phyloP scores from a whole-genome alignment of 768 basidiomycete genomes.

The Boletus rubescentipes region DNA sequence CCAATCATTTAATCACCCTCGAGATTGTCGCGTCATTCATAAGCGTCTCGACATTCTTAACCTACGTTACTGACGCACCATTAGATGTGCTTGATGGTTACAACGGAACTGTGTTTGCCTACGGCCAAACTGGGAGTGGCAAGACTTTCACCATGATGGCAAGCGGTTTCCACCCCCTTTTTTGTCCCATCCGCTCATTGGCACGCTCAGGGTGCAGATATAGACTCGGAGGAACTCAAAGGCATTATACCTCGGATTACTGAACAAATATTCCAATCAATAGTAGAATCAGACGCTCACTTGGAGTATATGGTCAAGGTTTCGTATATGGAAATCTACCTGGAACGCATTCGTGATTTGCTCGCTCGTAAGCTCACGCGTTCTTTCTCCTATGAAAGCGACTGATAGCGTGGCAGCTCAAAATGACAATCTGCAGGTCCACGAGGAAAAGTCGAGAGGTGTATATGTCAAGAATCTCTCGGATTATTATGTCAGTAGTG shows the following conservation, averaged over 20 bases:
- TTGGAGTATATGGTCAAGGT: conserved; percentile 99
- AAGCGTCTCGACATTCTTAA: background rate
- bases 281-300: conserved; percentile 91
- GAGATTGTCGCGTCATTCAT: conserved; percentile 4
- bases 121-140: conserved; percentile 95
- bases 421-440: conserved; percentile 97
- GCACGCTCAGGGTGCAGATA: conserved; percentile 81
- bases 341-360: conserved; percentile 93
- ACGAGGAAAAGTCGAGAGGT: conserved; percentile 96
- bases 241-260: conserved; percentile 98
- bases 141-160: conserved; percentile 99
- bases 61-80: conserved; percentile 18
- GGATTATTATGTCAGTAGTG: conserved; percentile 96
- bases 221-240: conserved; percentile 89
- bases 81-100: conserved; percentile 97
- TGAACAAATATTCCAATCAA: conserved; percentile 98
- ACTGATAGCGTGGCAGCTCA: conserved; percentile 55
- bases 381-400: background rate
- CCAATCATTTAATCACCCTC: background rate
- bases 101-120: conserved; percentile 97
- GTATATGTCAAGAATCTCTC: conserved; percentile 98
- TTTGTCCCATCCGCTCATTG: conserved; percentile 9
- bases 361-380: conserved; percentile 74
- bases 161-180: conserved; percentile 19
- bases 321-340: conserved; percentile 99